These are phyloP conservation scores for Psidium guajava DNA, from an alignment of 345 rosid species.

Conservation along the genomic window DNA sequence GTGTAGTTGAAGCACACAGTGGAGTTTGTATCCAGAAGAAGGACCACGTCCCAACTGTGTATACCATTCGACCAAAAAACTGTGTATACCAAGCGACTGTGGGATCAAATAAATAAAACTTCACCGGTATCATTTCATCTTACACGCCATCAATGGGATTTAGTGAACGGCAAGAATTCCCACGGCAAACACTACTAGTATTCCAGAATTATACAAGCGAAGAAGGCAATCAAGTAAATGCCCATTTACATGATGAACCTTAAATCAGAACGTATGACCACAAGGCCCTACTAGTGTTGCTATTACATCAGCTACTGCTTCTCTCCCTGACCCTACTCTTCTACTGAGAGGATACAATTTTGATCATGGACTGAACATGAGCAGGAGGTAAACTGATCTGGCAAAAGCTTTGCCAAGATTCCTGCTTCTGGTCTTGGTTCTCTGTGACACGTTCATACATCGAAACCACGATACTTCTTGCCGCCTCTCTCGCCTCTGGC, in stretches of 20 bases:
- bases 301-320: not conserved
- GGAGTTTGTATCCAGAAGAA: not conserved
- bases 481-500: slow-evolving; percentile 92
- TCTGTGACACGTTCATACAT: slow-evolving; percentile 25
- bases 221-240: slow-evolving; percentile 3
- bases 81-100: not conserved
- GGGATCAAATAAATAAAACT: not conserved
- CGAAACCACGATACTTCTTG: slow-evolving; percentile 39
- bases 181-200: not conserved
- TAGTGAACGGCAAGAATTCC: not conserved
- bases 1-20: not conserved
- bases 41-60: not conserved
- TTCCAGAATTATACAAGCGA: not conserved
- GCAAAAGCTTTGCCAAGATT: slow-evolving; percentile 78
- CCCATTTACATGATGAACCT: slow-evolving; percentile 10
- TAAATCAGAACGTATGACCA: not conserved
- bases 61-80: too few relatives aligned
- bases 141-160: not conserved
- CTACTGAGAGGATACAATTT: slow-evolving; percentile 22
- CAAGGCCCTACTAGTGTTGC: not conserved
- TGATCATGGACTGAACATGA: slow-evolving; percentile 57
- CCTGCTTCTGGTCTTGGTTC: slow-evolving; percentile 43
- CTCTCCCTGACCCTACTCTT: not conserved
- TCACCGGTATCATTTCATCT: not conserved
- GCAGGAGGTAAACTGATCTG: slow-evolving; percentile 36